Evolutionary conservation across 441 rosid species (phyloP), one percentile per base, ranked within the genome.

Genomic region (Brassica balearica): DNA sequence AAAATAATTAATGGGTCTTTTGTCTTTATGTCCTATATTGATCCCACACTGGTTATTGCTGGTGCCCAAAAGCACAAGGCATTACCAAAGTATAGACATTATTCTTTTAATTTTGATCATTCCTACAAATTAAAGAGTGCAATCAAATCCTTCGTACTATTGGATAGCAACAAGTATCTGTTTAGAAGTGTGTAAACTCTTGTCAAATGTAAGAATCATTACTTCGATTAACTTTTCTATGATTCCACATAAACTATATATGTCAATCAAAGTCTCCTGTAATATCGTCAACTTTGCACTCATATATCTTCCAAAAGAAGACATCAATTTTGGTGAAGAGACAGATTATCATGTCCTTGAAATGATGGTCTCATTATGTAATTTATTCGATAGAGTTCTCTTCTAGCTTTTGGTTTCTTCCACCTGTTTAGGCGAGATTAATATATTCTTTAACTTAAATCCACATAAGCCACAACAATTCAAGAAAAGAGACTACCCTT

Each of bases 281-380:
- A 51, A 51, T 51, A 14, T 51, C 56, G 56, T 51, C 56, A 51
- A 48, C 56, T 51, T 51, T 51, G 56, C 56, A 14, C 56, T 4
- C 12, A 48, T 12, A 51, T 51, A 14, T 51, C 2, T 53, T 53
- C 4, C 59, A 53, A 53, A 53, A 53, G 59, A 53, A 53, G 59
- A 53, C 59, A 53, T 53, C 59, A 53, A 53, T 53, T 53, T 53
- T 53, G 59, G 59, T 53, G 59, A 53, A 53, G 59, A 53, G 59
- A 53, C 59, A 6, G 19, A 53, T 53, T 14, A 51, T 51, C n/a
- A 15, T 14, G 9, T 15, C 59, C 59, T 14, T 34, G 6, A 15
- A 53, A 51, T 51, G 14, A n/a, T 51, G 8, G 56, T 14, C 56
- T 5, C 56, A 51, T 51, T 12, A 51, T 51, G n/a, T 5, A n/a